A percentile compares a stretch with the other conserved stretches of the same genome.
phyloP scores from a whole-genome alignment of 495 filamentous ascomycete species.

The Penicillium waksmanii region DNA sequence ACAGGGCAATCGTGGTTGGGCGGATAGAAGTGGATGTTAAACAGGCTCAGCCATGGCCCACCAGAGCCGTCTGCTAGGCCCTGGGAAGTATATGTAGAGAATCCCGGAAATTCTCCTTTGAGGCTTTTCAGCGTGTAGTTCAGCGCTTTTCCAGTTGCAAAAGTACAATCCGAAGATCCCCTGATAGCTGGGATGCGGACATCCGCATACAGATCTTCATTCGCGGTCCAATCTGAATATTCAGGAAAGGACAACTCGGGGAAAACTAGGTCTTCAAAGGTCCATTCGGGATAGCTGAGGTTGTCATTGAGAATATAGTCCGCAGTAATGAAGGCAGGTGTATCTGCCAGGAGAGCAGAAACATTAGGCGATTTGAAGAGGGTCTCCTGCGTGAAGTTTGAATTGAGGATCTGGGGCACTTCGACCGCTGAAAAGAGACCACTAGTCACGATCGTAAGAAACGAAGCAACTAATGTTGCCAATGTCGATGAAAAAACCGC shows the following conservation, averaged over 20 bases:
- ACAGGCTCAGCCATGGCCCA: background rate
- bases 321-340: background rate
- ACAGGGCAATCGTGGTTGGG: background rate
- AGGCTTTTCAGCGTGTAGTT: background rate
- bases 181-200: background rate
- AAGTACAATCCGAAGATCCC: background rate
- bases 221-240: background rate
- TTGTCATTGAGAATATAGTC: constrained; percentile 11
- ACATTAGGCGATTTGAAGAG: background rate
- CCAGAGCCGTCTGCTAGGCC: background rate
- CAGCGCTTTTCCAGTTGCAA: background rate
- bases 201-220: background rate
- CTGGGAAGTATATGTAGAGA: background rate
- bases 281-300: constrained; percentile 17
- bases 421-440: constrained; percentile 20
- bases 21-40: background rate
- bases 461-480: constrained; percentile 7
- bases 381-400: constrained; percentile 13
- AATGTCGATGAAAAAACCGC: constrained; percentile 15
- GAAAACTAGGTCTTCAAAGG: constrained; percentile 17
- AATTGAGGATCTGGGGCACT: background rate
- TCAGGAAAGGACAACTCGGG: background rate
- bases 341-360: background rate
- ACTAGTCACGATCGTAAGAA: constrained; percentile 20
- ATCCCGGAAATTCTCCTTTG: background rate